phyloP scores from a whole-genome alignment of 371 early-diverging fungal genomes.

The Mucor lusitanicus region DNA sequence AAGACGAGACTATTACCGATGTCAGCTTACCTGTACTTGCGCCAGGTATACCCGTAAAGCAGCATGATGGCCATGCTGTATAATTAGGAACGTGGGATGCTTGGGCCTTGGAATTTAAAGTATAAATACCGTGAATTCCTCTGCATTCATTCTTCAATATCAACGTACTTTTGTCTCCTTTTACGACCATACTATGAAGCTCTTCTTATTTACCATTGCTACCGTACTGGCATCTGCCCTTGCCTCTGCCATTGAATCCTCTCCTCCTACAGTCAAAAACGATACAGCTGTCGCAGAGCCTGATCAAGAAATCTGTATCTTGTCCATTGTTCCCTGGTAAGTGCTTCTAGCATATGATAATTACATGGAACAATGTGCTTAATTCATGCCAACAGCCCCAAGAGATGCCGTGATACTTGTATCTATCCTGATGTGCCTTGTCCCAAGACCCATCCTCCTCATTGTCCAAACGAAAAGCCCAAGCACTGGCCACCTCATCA shows the following conservation, averaged over 20 bases:
- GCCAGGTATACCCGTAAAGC: too few species aligned
- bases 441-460: slow-evolving; percentile 2
- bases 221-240: neutral
- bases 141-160: neutral
- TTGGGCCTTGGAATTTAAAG: neutral
- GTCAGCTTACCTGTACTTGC: too few species aligned
- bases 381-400: neutral
- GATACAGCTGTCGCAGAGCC: neutral
- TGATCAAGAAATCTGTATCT: slow-evolving; percentile 6
- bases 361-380: neutral
- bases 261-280: neutral
- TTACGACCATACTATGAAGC: neutral
- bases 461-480: slow-evolving; percentile 5
- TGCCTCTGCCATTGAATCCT: neutral
- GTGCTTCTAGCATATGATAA: too few species aligned
- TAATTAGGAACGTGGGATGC: neutral
- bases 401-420: slow-evolving; percentile 3
- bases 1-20: too few species aligned
- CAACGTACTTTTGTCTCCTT: neutral
- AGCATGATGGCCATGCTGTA: too few species aligned
- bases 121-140: neutral
- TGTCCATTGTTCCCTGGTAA: slow-evolving; percentile 16
- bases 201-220: neutral
- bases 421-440: slow-evolving; percentile 16
- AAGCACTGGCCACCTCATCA: neutral